Base-by-base conservation (phyloP, 805 yeast genomes). In the Lachancea quebecensis region DNA sequence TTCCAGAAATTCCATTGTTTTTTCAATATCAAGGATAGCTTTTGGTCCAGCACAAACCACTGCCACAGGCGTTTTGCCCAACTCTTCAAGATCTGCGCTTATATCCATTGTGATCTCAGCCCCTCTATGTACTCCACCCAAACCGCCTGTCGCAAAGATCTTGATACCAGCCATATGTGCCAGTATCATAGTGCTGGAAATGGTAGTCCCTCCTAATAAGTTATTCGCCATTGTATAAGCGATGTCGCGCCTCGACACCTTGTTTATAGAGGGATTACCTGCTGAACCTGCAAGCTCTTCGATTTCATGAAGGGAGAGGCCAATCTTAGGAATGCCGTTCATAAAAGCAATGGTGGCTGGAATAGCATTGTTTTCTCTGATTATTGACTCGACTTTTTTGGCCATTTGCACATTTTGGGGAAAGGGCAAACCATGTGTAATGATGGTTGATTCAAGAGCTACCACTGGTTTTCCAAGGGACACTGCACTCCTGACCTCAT, bases 21-120 rank as follows among this genome's bases (percentile, higher is more conserved):
- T 72, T 9, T 74, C 79, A 44, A 89, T 82, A 56, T 88, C 96
- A 45, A 88, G 67, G 42, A 88, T 87, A 33, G 89, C 79, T 60
- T 88, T 88, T 1, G 96, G 95, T 0, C 96, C 96, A 7, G 95
- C 81, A 60, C 96, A 88, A 9, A 88, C 90, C n/a, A 88, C 96
- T 0, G 88, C 80, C 1, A 88, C 88, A 0, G 90, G 86, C 0
- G 95, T 89, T 46, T 80, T 72, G 1, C 89, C 82, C 44, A 89
- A 69, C 58, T 88, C 96, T 41, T 87, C 90, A 50, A 88, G 72
- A 63, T 88, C 96, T 2, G 95, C 95, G 55, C 90, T 81, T 18
- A 88, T 71, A 62, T 88, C 96, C 80, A 86, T 75, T 1, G 89
- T 78, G 27, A 65, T 52, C 45, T 84, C 83, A 16, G 85, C 91